Evolutionary conservation across 176 grass and related monocot genomes (phyloP).

Genomic region (Dactylis glomerata): DNA sequence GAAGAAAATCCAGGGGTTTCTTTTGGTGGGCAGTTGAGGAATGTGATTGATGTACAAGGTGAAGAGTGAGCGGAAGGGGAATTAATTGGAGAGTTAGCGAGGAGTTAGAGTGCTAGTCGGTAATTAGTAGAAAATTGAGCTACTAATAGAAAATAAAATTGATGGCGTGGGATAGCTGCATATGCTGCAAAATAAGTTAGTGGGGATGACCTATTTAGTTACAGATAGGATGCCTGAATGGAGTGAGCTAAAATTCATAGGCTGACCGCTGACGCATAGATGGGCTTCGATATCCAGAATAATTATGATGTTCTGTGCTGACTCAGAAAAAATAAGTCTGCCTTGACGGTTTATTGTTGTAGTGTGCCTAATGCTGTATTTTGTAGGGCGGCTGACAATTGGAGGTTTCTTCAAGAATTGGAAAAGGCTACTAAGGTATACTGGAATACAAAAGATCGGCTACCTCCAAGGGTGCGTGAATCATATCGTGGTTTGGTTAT

Average conservation of each 20-base stretch:
- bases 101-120: no score
- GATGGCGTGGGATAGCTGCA: no score
- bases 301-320: neutral
- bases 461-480: conserved; percentile 69
- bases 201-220: no score
- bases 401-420: conserved; percentile 84
- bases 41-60: no score
- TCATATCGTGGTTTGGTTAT: neutral
- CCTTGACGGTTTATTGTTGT: neutral
- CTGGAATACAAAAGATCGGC: conserved; percentile 78
- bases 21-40: no score
- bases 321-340: neutral
- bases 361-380: conserved; percentile 2
- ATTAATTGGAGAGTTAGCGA: no score
- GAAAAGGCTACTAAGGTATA: conserved; percentile 90
- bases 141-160: no score
- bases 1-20: no score
- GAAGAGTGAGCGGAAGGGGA: no score
- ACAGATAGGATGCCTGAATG: neutral
- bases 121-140: no score
- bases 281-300: neutral
- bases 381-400: conserved; percentile 77
- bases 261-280: neutral
- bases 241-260: neutral
- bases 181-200: no score